Percentiles rank a stretch among this genome's conserved stretches.
phyloP scores from a whole-genome alignment of 345 rosid genomes.

The Corymbia maculata region DNA sequence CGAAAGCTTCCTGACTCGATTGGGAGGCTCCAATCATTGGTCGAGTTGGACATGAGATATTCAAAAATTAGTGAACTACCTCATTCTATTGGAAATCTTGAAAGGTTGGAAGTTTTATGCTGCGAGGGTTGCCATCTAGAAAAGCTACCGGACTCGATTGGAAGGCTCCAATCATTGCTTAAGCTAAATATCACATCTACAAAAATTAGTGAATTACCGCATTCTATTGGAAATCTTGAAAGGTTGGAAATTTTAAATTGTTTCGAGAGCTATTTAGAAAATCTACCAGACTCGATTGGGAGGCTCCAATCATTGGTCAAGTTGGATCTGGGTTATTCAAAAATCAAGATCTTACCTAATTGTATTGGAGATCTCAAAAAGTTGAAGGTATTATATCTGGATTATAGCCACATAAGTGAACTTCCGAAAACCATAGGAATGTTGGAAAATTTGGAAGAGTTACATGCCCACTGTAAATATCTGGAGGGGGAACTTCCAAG shows the following conservation, averaged over 20 bases:
- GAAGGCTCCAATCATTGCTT: not conserved
- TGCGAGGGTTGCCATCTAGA: fast-evolving
- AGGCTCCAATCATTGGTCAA: not conserved
- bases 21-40: not conserved
- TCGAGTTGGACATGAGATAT: fast-evolving
- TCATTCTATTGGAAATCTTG: not conserved
- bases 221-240: not conserved
- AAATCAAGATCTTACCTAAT: not conserved
- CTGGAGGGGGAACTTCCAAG: not conserved
- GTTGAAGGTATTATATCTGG: not conserved
- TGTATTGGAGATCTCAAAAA: not conserved
- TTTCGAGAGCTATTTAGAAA: fast-evolving
- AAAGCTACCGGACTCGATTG: not conserved
- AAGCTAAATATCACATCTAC: no score
- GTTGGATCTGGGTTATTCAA: not conserved
- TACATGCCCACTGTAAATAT: fast-evolving
- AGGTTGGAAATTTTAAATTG: no score
- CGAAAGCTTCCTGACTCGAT: not conserved
- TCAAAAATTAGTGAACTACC: not conserved
- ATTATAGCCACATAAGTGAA: fast-evolving
- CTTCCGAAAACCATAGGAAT: not conserved
- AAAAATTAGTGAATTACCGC: no score
- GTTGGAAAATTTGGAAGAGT: not conserved
- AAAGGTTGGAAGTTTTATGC: not conserved
- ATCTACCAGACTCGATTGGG: not conserved